Base-by-base conservation (phyloP, 371 early-diverging fungal species). In the Circinella umbellata region DNA sequence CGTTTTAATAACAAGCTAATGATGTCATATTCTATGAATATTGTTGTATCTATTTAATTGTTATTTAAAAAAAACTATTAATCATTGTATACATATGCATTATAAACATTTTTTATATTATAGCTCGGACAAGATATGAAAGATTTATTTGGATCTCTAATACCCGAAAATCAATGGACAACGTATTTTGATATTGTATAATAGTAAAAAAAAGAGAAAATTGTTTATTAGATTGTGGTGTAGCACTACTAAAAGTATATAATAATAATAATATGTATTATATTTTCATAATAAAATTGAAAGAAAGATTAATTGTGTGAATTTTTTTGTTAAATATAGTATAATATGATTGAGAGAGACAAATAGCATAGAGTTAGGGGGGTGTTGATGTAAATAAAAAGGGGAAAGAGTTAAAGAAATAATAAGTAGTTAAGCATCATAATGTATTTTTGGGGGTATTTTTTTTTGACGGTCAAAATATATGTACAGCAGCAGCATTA, bases 91-190 rank as follows among this genome's bases (percentile, higher is more conserved):
- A 42, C 3, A 42, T 42, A 42, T 42, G 27, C 27, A 27, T 27
- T 27, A 42, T 1, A 42, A 42, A 42, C 11, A 42, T 42, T 9
- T 42, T 9, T 9, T 0, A 8, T 61, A 20, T n/a, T 20, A 18
- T 64, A 81, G 80, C 73, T 82, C 27, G 79, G 83, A 4, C 39
- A 73, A 38, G 69, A 74, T 34, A 82, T 82, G 83, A 82, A 78
- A 51, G 77, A 80, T 10, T 54, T 82, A 2, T 82, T 78, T 66
- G 83, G 83, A 6, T 74, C 79, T 10, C 66, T 82, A 35, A 73
- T 82, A 3, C 77, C 80, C 14, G 73, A 73, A 35, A 77, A 82
- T n/a, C 80, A 82, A 47, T 82, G 83, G 82, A 69, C 69, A 27
- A 70, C 69, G 49, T 78, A 74, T 42, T 82, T 82, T 70, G 78